Conservation (phyloP, 2,329 filamentous ascomycete genomes). For the Dactylellina leptospora region DNA sequence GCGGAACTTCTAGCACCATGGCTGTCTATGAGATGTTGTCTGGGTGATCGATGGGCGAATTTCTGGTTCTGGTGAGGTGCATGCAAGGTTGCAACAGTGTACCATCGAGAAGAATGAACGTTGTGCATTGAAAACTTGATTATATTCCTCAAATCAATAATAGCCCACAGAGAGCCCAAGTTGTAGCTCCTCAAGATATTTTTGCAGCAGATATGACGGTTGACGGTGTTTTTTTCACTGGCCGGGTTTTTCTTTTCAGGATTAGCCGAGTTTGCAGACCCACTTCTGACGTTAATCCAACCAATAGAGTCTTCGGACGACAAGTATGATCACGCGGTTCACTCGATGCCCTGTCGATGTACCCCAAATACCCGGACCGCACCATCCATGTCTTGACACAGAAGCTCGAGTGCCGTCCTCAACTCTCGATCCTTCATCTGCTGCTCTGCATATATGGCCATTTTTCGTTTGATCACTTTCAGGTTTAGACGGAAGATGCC, state of each 20-base stretch:
- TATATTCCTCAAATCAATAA: slow-evolving; percentile 19
- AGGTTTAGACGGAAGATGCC: slow-evolving; percentile 23
- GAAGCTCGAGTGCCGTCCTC: slow-evolving; percentile 20
- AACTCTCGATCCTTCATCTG: slow-evolving; percentile 2
- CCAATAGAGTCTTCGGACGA: slow-evolving; percentile 52
- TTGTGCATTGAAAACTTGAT: slow-evolving; percentile 17
- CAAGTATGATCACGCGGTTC: slow-evolving; percentile 49
- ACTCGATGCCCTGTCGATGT: slow-evolving; percentile 19
- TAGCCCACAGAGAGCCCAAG: neutral
- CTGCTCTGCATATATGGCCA: neutral
- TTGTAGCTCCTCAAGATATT: neutral
- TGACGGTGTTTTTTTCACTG: neutral
- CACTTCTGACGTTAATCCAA: slow-evolving; percentile 13
- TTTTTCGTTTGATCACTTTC: neutral
- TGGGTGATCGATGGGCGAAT: too few relatives aligned
- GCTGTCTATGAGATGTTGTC: too few relatives aligned
- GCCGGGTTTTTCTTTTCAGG: slow-evolving; percentile 14
- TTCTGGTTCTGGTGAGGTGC: slow-evolving; percentile 19
- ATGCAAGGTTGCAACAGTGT: slow-evolving; percentile 1
- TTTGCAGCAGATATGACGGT: neutral
- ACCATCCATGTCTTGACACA: slow-evolving; percentile 48
- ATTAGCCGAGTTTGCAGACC: slow-evolving; percentile 47
- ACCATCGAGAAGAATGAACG: slow-evolving; percentile 11
- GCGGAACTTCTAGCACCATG: too few relatives aligned
- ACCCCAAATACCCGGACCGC: slow-evolving; percentile 51